These are phyloP conservation scores for Diaporthe sp. DNA, from an alignment of 2,329 filamentous ascomycete genomes.

Conservation along the genomic window DNA sequence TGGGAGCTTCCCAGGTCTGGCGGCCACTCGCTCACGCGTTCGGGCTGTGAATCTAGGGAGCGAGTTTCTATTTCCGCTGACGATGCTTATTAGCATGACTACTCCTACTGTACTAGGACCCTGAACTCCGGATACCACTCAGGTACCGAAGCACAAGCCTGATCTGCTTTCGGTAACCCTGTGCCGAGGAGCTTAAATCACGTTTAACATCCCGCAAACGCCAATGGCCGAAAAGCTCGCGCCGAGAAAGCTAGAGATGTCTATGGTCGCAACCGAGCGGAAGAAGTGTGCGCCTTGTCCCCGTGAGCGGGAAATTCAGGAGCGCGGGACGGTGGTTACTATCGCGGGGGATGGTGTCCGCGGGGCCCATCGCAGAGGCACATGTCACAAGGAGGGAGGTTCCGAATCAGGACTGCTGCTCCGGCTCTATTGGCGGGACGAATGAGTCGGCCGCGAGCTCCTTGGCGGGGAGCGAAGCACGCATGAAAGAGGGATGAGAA, in stretches of 20 bases:
- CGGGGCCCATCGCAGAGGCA: constrained; percentile 1
- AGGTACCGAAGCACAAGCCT: neutral
- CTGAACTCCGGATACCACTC: neutral
- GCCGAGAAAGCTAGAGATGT: neutral
- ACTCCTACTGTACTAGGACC: neutral
- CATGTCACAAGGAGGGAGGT: neutral
- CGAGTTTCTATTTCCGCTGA: neutral
- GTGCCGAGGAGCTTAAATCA: neutral
- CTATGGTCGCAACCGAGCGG: neutral
- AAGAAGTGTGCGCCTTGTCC: neutral
- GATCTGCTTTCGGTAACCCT: constrained; percentile 7
- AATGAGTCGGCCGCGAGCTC: constrained; percentile 4
- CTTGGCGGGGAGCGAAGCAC: neutral
- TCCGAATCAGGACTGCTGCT: constrained; percentile 16
- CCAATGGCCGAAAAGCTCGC: neutral
- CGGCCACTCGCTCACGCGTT: neutral
- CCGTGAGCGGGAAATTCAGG: neutral
- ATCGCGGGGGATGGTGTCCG: neutral
- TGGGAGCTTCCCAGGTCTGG: neutral
- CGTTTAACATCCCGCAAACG: neutral
- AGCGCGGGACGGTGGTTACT: neutral
- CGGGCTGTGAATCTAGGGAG: accelerated
- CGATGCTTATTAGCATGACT: neutral
- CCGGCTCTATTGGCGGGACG: constrained; percentile 12
- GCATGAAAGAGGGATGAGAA: neutral